Evolutionary conservation across 108 stramenopile genomes (phyloP), one percentile per base, ranked within the genome.

Genomic region (Pelagomonas calceolata): DNA sequence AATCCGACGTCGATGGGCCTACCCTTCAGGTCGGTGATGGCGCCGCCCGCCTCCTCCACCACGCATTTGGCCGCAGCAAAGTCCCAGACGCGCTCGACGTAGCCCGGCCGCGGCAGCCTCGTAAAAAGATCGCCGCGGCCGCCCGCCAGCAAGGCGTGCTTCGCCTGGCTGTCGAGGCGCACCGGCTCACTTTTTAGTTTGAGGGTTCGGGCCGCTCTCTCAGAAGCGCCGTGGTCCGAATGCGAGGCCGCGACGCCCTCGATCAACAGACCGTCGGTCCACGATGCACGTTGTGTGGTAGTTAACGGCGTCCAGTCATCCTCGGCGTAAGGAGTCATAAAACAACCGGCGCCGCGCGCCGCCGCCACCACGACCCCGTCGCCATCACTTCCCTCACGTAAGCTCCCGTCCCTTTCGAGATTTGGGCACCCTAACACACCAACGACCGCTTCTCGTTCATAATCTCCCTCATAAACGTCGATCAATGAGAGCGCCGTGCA

Each of bases 41-140:
- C 63, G n/a, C 91, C 91, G 18, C 91, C 91, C 21, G 87, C 89
- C 75, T 88, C 92, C 65, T 69, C 75, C 21, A 93, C 68, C 29
- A 89, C 85, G 31, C 88, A 66, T 15, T 71, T 68, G n/a, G 89
- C 91, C 15, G 91, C 77, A 3, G 88, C 90, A 10, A 88, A 88
- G 71, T 93, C 92, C 92, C 92, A 93, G 0, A 93, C 87, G 77
- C 83, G 87, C 67, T 93, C 92, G 32, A 75, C 51, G 68, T 93
- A 90, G 0, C 87, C 88, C 51, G 70, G 65, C 64, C 73, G 84
- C 17, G 88, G 90, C 32, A 89, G 70, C 29, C 90, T 86, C 60
- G 44, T 21, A 0, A 14, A 26, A 12, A 66, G 66, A 9, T 73
- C 31, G 32, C 32, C 64, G 17, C 32, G 34, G 31, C 66, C 66